Evolutionary conservation across 345 rosid species (phyloP), one percentile per base, ranked within the genome.

Genomic region (Salix suchowensis): DNA sequence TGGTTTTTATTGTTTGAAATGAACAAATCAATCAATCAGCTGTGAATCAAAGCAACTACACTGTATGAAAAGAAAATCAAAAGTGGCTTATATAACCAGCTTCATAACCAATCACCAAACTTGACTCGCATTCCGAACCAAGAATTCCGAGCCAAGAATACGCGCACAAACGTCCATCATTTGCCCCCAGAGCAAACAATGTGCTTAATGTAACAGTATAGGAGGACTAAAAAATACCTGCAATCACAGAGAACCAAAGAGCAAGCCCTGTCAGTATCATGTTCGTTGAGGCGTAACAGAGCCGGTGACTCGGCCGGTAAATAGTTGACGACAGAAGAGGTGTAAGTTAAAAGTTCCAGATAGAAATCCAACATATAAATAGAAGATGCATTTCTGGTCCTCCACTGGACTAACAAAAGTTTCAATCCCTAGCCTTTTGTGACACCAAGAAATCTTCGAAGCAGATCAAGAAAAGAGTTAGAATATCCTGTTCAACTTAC

Each of bases 141-240:
- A 46, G 44, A 68, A 60, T 6, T 32, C 34, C 34, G 34, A 32
- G 5, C 34, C 34, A 32, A 32, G 34, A 32, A 32, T 4, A 32
- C 5, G 11, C 5, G 15, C 72, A 68, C 72, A 36, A 54, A 74
- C 79, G 72, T 67, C 80, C 68, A 72, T 67, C 68, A 44, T 79
- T 79, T 64, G 82, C 88, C 70, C 67, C 80, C 79, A 9, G 4
- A 44, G 80, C 86, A 83, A 78, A 79, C 73, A 78, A 81, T 72
- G 71, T 62, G 62, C 82, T 62, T 48, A 19, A 48, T 48, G 72
- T 52, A 65, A 67, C 50, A 60, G 18, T 37, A 52, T 65, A 66
- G 39, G 77, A 55, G 46, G 77, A 55, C 50, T 52, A 37, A 65
- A 79, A 60, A 52, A 65, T 39, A 84, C 86, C 88, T 84, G 85